A percentile compares a stretch with the other conserved stretches of the same genome.
Conservation (phyloP, 2,329 filamentous ascomycete species). For the Ophiostoma ulmi region DNA sequence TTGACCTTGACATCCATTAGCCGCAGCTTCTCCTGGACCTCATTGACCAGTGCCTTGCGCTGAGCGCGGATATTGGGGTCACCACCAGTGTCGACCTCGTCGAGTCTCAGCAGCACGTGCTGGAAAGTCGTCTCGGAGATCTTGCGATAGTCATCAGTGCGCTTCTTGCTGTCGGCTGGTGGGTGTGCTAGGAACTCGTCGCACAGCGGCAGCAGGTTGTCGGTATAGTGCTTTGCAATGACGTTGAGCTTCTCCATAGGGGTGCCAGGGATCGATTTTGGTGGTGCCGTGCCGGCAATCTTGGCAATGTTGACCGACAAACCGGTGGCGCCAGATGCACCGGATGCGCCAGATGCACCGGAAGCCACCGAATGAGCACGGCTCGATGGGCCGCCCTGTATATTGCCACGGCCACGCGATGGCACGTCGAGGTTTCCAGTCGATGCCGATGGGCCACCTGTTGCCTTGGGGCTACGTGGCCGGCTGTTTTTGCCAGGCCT, state of each 20-base stretch:
- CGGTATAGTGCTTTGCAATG: slow-evolving; percentile 60
- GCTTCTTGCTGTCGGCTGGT: slow-evolving; percentile 61
- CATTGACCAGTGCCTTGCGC: slow-evolving; percentile 67
- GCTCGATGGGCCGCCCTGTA: slow-evolving; percentile 34
- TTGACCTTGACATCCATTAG: slow-evolving; percentile 50
- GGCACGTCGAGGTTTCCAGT: slow-evolving; percentile 36
- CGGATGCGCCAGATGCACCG: slow-evolving; percentile 16
- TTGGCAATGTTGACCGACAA: slow-evolving; percentile 21
- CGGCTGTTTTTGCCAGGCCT: slow-evolving; percentile 32
- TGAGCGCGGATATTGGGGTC: slow-evolving; percentile 58
- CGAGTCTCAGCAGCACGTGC: slow-evolving; percentile 70
- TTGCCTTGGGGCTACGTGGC: background rate
- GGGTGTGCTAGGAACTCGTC: slow-evolving; percentile 56
- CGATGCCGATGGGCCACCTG: slow-evolving; percentile 32
- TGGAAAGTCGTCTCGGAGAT: slow-evolving; percentile 71
- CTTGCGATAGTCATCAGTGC: slow-evolving; percentile 67
- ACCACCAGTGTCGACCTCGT: slow-evolving; percentile 69
- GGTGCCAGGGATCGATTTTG: slow-evolving; percentile 38
- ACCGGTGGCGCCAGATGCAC: slow-evolving; percentile 32
- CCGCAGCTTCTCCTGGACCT: slow-evolving; percentile 63
- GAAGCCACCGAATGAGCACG: slow-evolving; percentile 37
- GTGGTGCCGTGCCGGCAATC: slow-evolving; percentile 27
- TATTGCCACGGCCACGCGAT: slow-evolving; percentile 31
- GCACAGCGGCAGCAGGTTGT: slow-evolving; percentile 61
- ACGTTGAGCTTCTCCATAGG: slow-evolving; percentile 60